A percentile compares a stretch with the other conserved stretches of the same genome.
Evolutionary conservation across 306 rosid species (phyloP).

Genomic region (Gynostemma pentaphyllum): DNA sequence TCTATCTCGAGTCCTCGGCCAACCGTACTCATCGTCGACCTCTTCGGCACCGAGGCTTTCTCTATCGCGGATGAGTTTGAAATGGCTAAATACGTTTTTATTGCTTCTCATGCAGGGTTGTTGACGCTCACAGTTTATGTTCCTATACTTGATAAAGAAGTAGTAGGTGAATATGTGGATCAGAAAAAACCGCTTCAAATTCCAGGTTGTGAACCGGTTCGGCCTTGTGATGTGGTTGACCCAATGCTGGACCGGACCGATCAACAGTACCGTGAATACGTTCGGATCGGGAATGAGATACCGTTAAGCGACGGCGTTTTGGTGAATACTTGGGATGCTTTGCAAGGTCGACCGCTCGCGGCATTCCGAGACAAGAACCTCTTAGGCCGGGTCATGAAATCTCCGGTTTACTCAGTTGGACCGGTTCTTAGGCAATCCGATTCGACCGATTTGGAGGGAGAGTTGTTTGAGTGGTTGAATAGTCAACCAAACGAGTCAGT

Average conservation of each 20-base stretch:
- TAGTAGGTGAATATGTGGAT: conserved; percentile 17
- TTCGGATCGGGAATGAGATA: not conserved
- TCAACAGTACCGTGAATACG: not conserved
- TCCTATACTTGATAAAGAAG: conserved; percentile 8
- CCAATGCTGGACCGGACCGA: conserved; percentile 13
- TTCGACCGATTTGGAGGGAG: not conserved
- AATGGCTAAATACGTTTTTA: conserved; percentile 9
- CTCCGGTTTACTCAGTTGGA: conserved; percentile 20
- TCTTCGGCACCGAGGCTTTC: conserved; percentile 11
- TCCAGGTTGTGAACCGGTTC: conserved; percentile 18
- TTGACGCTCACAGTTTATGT: conserved; percentile 8
- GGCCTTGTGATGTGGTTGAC: conserved; percentile 10
- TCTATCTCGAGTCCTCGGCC: not conserved
- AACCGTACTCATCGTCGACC: conserved; percentile 11
- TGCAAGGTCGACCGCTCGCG: conserved; percentile 1
- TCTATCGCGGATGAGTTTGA: conserved; percentile 10
- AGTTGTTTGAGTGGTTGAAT: conserved; percentile 50
- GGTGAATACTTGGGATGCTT: conserved; percentile 17
- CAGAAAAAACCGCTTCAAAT: conserved; percentile 7
- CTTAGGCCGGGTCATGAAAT: conserved; percentile 1
- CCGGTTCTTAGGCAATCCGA: conserved; percentile 17
- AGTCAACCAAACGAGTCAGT: conserved; percentile 32
- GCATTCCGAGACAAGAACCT: not conserved
- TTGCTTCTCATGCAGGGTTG: conserved; percentile 13
- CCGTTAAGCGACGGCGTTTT: conserved; percentile 15